Conservation (phyloP, 495 filamentous ascomycete species). For the Podospora anserina region DNA sequence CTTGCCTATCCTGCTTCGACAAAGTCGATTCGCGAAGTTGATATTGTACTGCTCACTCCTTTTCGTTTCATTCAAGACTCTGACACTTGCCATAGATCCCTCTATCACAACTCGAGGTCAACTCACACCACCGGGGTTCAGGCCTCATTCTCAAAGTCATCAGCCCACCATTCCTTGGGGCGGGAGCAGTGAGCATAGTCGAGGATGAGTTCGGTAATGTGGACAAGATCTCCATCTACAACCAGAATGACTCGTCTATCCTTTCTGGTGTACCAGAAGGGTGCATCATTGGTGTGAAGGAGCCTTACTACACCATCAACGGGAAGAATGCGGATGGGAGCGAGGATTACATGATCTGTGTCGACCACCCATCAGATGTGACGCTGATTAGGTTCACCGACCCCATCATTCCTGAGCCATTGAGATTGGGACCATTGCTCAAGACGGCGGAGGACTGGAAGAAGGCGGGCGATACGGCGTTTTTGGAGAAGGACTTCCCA, state of each 20-base stretch:
- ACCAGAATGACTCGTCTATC: conserved; percentile 40
- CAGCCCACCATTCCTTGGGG: conserved; percentile 41
- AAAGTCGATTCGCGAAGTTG: conserved; percentile 34
- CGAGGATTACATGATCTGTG: conserved; percentile 45
- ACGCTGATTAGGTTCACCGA: conserved; percentile 27
- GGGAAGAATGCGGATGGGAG: conserved; percentile 34
- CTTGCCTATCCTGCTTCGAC: conserved; percentile 36
- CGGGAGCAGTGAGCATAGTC: conserved; percentile 44
- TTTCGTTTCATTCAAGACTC: not conserved
- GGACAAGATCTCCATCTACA: conserved; percentile 47
- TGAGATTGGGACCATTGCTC: conserved; percentile 28
- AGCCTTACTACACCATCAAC: conserved; percentile 50
- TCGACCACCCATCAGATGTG: conserved; percentile 54
- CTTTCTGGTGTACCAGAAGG: conserved; percentile 32
- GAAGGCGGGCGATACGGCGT: conserved; percentile 33
- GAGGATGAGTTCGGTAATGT: conserved; percentile 51
- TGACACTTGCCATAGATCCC: conserved; percentile 25
- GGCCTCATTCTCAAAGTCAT: conserved; percentile 44
- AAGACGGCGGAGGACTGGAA: conserved; percentile 36
- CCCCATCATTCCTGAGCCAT: conserved; percentile 27
- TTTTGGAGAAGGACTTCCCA: conserved; percentile 36
- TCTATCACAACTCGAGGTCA: conserved; percentile 38
- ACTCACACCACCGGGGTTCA: conserved; percentile 51
- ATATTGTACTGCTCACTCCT: conserved; percentile 24
- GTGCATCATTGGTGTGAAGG: conserved; percentile 47